These are phyloP conservation scores for Plasmopara muralis DNA, from an alignment of 352 stramenopile species.

Conservation along the genomic window DNA sequence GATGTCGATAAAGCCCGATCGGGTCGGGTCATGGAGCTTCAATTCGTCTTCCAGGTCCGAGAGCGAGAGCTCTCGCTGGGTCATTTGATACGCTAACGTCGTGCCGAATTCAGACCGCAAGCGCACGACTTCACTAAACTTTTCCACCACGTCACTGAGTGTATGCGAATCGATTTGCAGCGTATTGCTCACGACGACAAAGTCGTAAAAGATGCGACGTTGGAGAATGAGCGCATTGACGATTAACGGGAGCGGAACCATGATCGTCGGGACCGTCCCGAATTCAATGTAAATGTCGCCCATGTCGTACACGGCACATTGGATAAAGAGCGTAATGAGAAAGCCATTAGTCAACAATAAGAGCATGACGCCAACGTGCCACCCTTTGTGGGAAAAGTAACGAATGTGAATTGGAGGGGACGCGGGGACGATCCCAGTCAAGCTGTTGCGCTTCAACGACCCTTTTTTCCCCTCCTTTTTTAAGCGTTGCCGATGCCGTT, in stretches of 20 bases:
- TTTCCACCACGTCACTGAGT: constrained; percentile 45
- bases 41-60: constrained; percentile 32
- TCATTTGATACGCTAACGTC: constrained; percentile 12
- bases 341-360: constrained; percentile 67
- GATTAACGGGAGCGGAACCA: constrained; percentile 33
- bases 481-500: constrained; percentile 14
- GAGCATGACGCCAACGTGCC: constrained; percentile 56
- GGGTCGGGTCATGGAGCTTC: constrained; percentile 16
- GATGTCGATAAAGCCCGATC: constrained; percentile 30
- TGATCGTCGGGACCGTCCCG: constrained; percentile 16
- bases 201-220: constrained; percentile 52
- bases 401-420: constrained; percentile 18
- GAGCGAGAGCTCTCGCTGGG: constrained; percentile 12
- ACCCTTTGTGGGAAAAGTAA: constrained; percentile 57
- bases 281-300: constrained; percentile 30
- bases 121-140: constrained; percentile 57
- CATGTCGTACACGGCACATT: constrained; percentile 53
- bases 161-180: constrained; percentile 42
- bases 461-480: constrained; percentile 16
- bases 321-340: constrained; percentile 49
- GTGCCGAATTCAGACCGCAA: constrained; percentile 42
- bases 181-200: constrained; percentile 50
- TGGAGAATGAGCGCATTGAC: constrained; percentile 56
- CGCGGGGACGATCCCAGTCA: constrained; percentile 8
- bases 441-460: constrained; percentile 12